Base-by-base conservation (phyloP, 2,329 filamentous ascomycete genomes). In the Thielaviopsis musarum region DNA sequence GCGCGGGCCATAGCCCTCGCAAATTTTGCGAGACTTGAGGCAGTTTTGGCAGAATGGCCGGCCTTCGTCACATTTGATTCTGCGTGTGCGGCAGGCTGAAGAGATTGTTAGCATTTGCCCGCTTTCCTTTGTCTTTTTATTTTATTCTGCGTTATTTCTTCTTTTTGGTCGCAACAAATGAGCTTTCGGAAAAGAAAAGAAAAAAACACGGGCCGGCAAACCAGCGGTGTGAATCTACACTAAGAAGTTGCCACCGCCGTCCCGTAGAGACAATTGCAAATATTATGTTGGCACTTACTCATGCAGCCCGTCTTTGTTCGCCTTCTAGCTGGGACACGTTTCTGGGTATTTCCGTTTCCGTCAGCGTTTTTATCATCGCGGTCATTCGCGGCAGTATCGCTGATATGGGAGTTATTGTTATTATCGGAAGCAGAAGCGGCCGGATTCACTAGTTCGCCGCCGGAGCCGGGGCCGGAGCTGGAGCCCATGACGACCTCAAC, bases 51-150 rank as follows among this genome's bases (percentile, higher is more conserved):
- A 93, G 28, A 79, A 85, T 26, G 88, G 88, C 56, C 85, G 81
- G 66, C 89, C 88, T 70, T 97, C 93, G 63, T 93, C 93, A 70
- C 93, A 98, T 72, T 97, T 98, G 72, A 98, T 97, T 63, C 93
- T 87, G 58, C 93, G 85, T 72, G 88, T 91, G 64, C 93, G 86
- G 72, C 93, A 98, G 61, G 93, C 87, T 91, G 68, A 1, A 34
- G 7, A 21, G 7, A 38, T 9, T 34, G 22, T 15, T 38, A 28
- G 52, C 22, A 3, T 19, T 26, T 26, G 6, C 6, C 24, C 24
- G 6, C 6, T 26, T 26, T 26, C n/a, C n/a, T n/a, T n/a, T n/a
- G n/a, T n/a, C n/a, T n/a, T n/a, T n/a, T n/a, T n/a, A n/a, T n/a
- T n/a, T n/a, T n/a, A n/a, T n/a, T n/a, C n/a, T n/a, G n/a, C n/a